Base-by-base conservation (phyloP, 1,284 basidiomycete species). In the Ceratobasidium sp. region DNA sequence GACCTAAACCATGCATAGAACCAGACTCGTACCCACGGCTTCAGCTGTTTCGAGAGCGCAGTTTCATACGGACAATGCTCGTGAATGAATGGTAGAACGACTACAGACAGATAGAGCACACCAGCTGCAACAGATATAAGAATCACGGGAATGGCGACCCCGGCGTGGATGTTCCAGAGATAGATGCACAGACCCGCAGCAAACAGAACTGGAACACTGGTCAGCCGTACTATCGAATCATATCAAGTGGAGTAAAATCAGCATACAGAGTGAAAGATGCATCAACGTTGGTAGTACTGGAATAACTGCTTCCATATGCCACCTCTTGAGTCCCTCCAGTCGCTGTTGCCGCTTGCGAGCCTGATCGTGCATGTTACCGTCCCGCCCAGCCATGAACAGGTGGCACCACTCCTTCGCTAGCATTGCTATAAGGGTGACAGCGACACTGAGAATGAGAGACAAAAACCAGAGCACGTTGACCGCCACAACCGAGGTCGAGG, bases 201-300 rank as follows among this genome's bases (percentile, higher is more conserved):
- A 66, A 66, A 54, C n/a, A 66, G 63, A 18, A 66, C 63, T 62
- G 46, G 21, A 35, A 16, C 14, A 14, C 13, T 11, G 5, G 23
- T 16, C 2, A 13, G 8, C 14, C n/a, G 5, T 32, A n/a, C n/a
- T n/a, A n/a, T n/a, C n/a, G n/a, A n/a, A 11, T 9, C 5, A 14
- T 9, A 21, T n/a, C 21, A 44, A 8, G 13, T 18, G n/a, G 14
- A 7, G 9, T 7, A 26, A 55, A 7, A 46, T 32, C 2, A 11
- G 57, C 52, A 57, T 23, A 69, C 66, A n/a, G 5, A 69, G 43
- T 11, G 66, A 21, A 18, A 69, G 38, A 35, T 69, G 66, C 28
- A 69, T 21, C 1, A 69, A 16, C n/a, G 66, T 30, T 11, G 66
- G 52, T 13, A 69, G 30, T 8, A 46, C 21, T 16, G 21, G 11